Base-by-base conservation (phyloP, 2,329 filamentous ascomycete species). In the Pezicula neosporulosa region DNA sequence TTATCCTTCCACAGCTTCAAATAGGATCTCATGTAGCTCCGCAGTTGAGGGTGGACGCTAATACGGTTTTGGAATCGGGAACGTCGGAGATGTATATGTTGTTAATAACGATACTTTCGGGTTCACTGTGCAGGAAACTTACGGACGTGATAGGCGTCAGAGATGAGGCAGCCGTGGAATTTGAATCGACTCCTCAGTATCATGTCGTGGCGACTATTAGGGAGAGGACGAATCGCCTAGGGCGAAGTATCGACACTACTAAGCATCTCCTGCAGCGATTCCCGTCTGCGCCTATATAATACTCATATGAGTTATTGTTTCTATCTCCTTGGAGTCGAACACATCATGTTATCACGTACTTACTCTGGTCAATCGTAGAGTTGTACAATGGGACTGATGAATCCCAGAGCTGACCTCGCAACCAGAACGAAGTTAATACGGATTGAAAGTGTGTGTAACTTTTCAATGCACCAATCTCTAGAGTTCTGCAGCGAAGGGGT, bases 51-150 rank as follows among this genome's bases (percentile, higher is more conserved):
- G 51, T 53, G n/a, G 43, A 53, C 43, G 42, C 38, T n/a, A 27
- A 53, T 28, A 53, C 21, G 18, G 41, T 35, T 13, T 7, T 47
- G 16, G 6, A 18, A 37, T 30, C 47, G 28, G 44, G 16, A 15
- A 44, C 42, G 10, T 21, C 28, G 13, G 33, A n/a, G 18, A 53
- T 47, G 47, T 53, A 53, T 46, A 53, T 53, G 47, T 24, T 49
- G 5, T 44, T 53, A 16, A 38, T 53, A 4, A 53, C 51, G 7
- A 53, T 47, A 33, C 24, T 53, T 24, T 46, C 51, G 10, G 28
- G 19, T 12, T 30, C 43, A 18, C 33, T 55, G 9, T 50, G 46
- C 13, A 21, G 50, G 27, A 33, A 49, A 19, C 16, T 50, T n/a
- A 27, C 16, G 7, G 18, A 19, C 5, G 16, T 48, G 10, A 47